These are phyloP conservation scores for Volvariella surrecta DNA, from an alignment of 1,284 basidiomycete genomes.

Conservation along the genomic window DNA sequence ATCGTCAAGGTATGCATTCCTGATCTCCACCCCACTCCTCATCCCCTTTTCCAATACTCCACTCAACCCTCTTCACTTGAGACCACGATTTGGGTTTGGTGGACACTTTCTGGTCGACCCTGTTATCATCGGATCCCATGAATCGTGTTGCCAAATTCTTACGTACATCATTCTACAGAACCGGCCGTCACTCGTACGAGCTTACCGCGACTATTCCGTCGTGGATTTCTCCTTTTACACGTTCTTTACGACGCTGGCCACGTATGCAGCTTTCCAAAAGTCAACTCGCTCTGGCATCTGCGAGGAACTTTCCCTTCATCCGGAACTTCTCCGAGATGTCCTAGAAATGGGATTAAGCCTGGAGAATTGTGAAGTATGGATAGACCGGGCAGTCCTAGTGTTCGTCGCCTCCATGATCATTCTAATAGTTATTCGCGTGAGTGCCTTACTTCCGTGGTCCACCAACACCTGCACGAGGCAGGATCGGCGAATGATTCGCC, in stretches of 20 bases:
- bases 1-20: constrained; percentile 43
- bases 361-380: constrained; percentile 73
- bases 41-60: not conserved
- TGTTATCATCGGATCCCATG: too few relatives aligned
- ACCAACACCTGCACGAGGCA: constrained; percentile 2
- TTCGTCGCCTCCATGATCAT: constrained; percentile 50
- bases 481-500: too few relatives aligned
- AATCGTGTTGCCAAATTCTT: too few relatives aligned
- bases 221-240: constrained; percentile 64
- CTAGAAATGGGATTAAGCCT: constrained; percentile 62
- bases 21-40: not conserved
- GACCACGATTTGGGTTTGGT: constrained; percentile 2
- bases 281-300: constrained; percentile 53
- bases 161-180: constrained; percentile 26
- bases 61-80: not conserved
- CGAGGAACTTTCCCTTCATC: constrained; percentile 64
- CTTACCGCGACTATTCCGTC: constrained; percentile 66
- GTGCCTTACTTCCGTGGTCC: constrained; percentile 16
- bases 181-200: constrained; percentile 44
- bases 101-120: too few relatives aligned
- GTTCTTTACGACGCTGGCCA: constrained; percentile 42
- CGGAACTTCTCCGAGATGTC: constrained; percentile 63
- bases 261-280: constrained; percentile 50
- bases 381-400: constrained; percentile 54
- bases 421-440: constrained; percentile 56